Conservation (phyloP, 305 asterid species). For the Solanum hybrid region DNA sequence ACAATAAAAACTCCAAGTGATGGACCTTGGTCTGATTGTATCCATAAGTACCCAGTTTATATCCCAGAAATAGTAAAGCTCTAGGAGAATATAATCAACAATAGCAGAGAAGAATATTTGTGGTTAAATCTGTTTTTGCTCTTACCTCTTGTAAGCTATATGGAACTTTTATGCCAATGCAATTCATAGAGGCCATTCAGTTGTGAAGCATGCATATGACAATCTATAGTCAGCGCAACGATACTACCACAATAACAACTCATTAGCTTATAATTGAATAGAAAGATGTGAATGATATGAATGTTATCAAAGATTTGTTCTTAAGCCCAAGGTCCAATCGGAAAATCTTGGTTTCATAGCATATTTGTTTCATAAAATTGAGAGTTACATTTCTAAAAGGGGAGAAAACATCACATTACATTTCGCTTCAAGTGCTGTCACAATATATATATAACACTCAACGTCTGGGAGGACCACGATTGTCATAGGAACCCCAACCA, state of each 20-base stretch:
- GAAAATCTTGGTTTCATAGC: not conserved
- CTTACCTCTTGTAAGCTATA: not conserved
- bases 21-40: constrained; percentile 23
- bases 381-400: not conserved
- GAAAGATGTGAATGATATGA: not conserved
- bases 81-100: not conserved
- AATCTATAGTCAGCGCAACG: not conserved
- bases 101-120: not conserved
- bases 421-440: not conserved
- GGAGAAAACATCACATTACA: not conserved
- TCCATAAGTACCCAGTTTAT: constrained; percentile 20
- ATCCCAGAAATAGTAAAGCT: constrained; percentile 19
- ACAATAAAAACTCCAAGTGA: not conserved
- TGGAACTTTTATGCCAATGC: not conserved
- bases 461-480: constrained; percentile 43
- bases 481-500: constrained; percentile 41
- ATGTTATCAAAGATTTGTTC: not conserved
- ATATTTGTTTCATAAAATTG: not conserved
- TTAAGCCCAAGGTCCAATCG: not conserved
- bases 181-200: not conserved
- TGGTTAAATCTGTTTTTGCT: not conserved
- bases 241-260: not conserved
- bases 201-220: not conserved
- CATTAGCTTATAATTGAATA: not conserved
- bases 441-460: constrained; percentile 1